Conservation (phyloP, 169 alveolate species). For the Eimeria necatrix region DNA sequence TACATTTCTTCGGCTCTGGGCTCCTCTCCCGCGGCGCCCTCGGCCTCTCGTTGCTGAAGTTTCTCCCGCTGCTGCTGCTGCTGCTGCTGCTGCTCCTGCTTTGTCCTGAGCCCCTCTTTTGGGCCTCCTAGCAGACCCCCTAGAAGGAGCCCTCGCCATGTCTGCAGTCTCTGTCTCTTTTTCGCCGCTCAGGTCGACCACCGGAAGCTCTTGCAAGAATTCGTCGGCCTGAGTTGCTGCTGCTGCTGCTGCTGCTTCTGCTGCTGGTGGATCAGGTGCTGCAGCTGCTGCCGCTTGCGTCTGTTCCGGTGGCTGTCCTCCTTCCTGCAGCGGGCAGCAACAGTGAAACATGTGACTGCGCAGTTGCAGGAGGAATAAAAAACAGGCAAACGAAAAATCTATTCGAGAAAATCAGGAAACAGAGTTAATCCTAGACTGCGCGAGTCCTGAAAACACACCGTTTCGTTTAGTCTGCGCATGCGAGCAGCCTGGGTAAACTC, state of each 20-base stretch:
- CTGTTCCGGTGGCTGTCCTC: no score
- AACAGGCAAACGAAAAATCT: not conserved
- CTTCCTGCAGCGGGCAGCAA: no score
- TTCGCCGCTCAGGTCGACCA: no score
- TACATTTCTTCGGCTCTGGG: not conserved
- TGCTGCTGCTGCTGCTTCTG: no score
- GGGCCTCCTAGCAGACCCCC: not conserved
- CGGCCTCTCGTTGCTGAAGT: not conserved
- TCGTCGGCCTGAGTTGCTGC: no score
- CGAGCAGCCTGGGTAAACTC: slow-evolving; percentile 13
- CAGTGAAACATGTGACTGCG: not conserved
- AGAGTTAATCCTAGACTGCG: no score
- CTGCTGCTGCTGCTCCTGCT: no score
- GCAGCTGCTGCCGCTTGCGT: no score
- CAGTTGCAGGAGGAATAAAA: not conserved
- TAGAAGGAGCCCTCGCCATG: not conserved
- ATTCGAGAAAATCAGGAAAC: no score
- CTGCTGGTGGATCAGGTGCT: no score
- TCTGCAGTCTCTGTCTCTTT: no score
- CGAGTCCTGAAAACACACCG: not conserved
- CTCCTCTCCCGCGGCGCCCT: not conserved
- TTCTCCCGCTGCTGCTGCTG: not conserved
- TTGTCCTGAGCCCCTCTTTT: not conserved
- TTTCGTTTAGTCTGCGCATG: not conserved
- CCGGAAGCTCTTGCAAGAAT: no score